Conservation (phyloP, 495 filamentous ascomycete genomes). For the Neurospora discreta region DNA sequence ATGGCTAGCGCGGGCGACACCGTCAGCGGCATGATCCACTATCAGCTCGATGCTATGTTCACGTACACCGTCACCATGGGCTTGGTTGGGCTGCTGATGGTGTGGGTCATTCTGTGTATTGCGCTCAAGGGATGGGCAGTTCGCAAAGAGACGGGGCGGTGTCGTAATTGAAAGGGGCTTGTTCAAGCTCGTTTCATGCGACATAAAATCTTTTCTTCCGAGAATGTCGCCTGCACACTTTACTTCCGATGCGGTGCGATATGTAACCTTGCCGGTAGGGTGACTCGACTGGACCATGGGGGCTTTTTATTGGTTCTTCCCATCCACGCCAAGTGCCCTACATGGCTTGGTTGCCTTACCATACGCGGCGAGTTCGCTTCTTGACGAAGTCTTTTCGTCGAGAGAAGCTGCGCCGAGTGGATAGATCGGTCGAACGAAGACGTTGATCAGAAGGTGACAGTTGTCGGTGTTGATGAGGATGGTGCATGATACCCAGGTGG, state of each 20-base stretch:
- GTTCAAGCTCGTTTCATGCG: not conserved
- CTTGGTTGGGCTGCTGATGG: slow-evolving; percentile 72
- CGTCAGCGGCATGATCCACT: slow-evolving; percentile 62
- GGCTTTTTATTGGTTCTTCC: too few species aligned
- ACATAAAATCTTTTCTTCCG: not conserved
- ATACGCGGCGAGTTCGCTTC: not conserved
- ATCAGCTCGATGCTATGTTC: slow-evolving; percentile 76
- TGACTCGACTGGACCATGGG: not conserved
- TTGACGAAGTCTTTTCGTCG: not conserved
- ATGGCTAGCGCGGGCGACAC: slow-evolving; percentile 80
- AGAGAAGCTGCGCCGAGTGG: not conserved
- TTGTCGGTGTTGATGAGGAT: not conserved
- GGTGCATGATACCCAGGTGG: not conserved
- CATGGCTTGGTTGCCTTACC: not conserved
- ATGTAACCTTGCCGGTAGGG: not conserved
- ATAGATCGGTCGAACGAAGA: not conserved
- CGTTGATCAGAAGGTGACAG: not conserved
- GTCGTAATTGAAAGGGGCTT: not conserved
- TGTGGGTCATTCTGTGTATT: slow-evolving; percentile 64
- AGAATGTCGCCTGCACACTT: not conserved
- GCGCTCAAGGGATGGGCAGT: slow-evolving; percentile 87
- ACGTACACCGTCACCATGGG: slow-evolving; percentile 86
- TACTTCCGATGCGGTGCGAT: not conserved
- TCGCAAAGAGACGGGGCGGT: slow-evolving; percentile 39
- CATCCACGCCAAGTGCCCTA: not conserved